A percentile compares a stretch with the other conserved stretches of the same genome.
These are phyloP conservation scores for Nepenthes mirabilis DNA, from an alignment of 148 eudicot species.

Conservation along the genomic window DNA sequence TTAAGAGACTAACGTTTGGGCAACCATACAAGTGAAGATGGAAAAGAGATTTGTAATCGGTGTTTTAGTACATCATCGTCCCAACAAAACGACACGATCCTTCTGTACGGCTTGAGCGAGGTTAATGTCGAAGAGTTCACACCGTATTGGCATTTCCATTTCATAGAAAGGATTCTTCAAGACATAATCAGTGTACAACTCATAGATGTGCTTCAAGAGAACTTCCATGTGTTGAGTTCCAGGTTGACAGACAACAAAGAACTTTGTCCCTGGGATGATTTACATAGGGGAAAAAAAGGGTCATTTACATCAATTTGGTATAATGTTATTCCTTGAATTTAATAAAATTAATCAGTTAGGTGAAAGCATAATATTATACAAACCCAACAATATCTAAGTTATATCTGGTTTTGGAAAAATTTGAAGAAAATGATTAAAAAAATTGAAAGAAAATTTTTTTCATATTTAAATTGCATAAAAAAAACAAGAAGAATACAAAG, in stretches of 20 bases:
- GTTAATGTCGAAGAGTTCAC: slow-evolving; percentile 87
- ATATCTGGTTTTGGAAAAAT: too few relatives aligned
- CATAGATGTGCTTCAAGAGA: slow-evolving; percentile 56
- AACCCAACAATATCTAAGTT: too few relatives aligned
- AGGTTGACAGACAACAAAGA: slow-evolving; percentile 4
- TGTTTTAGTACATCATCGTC: slow-evolving; percentile 30
- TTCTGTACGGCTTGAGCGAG: slow-evolving; percentile 73
- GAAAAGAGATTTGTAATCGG: too few relatives aligned
- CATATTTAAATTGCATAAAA: too few relatives aligned
- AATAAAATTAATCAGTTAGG: too few relatives aligned
- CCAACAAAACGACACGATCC: slow-evolving; percentile 69
- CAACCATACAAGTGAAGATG: too few relatives aligned
- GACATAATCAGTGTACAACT: slow-evolving; percentile 80
- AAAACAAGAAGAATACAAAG: too few relatives aligned
- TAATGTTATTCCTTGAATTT: too few relatives aligned
- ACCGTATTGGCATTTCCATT: slow-evolving; percentile 98
- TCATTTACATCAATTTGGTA: not conserved
- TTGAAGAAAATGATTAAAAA: too few relatives aligned
- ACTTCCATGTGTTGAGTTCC: slow-evolving; percentile 3
- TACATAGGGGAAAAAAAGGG: not conserved
- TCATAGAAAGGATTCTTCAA: slow-evolving; percentile 93
- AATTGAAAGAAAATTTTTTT: too few relatives aligned
- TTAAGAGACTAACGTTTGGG: too few relatives aligned
- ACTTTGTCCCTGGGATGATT: slow-evolving; percentile 1
- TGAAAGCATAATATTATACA: too few relatives aligned